Conservation (phyloP, 352 stramenopile species). For the Phytophthora litchii region DNA sequence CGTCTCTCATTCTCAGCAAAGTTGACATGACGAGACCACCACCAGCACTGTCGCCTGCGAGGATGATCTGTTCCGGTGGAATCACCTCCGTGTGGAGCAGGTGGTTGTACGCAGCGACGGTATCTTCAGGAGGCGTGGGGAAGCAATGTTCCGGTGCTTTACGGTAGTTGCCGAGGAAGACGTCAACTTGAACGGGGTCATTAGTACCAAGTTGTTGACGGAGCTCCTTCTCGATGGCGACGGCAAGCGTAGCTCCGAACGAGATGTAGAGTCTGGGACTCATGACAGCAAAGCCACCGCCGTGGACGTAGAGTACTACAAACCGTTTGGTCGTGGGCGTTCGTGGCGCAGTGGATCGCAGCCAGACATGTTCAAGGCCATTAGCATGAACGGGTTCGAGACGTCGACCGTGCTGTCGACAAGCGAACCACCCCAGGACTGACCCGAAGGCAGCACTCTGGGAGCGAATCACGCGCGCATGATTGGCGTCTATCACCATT, state of each 20-base stretch:
- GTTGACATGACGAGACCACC: conserved; percentile 49
- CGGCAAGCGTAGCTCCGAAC: conserved; percentile 34
- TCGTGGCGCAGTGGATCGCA: conserved; percentile 19
- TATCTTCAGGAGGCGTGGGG: conserved; percentile 45
- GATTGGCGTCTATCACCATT: conserved; percentile 33
- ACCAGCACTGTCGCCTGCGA: conserved; percentile 48
- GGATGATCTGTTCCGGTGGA: conserved; percentile 35
- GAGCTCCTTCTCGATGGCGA: conserved; percentile 33
- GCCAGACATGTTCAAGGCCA: conserved; percentile 49
- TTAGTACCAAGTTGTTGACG: conserved; percentile 3
- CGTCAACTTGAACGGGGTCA: conserved; percentile 30
- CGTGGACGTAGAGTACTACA: conserved; percentile 65
- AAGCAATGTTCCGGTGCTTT: conserved; percentile 52
- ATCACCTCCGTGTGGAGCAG: conserved; percentile 39
- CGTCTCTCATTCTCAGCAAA: conserved; percentile 41
- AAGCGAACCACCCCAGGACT: conserved; percentile 34
- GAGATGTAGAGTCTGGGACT: conserved; percentile 48
- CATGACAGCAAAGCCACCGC: conserved; percentile 53
- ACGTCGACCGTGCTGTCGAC: conserved; percentile 24
- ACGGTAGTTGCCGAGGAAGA: conserved; percentile 58
- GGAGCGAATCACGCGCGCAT: conserved; percentile 40
- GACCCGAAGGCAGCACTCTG: conserved; percentile 39
- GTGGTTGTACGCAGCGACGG: conserved; percentile 45
- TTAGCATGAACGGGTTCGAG: conserved; percentile 38
- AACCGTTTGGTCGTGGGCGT: conserved; percentile 22